phyloP scores from a whole-genome alignment of 140 eudicot genomes.

The Senecio squalidus region DNA sequence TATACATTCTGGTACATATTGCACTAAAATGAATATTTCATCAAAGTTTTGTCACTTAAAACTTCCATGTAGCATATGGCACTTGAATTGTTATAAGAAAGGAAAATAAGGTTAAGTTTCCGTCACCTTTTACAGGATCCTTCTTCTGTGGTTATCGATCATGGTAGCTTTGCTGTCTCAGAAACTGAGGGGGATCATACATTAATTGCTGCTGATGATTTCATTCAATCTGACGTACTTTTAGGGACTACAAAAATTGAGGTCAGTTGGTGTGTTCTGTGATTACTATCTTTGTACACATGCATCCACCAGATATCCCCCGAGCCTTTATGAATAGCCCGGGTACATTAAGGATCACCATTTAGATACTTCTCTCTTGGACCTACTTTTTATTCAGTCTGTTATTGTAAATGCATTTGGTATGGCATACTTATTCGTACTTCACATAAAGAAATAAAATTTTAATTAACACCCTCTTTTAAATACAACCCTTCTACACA shows the following conservation, averaged over 20 bases:
- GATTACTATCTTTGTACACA: not conserved
- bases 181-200: slow-evolving; percentile 81
- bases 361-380: not conserved
- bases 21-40: too few relatives aligned
- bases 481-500: not conserved
- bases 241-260: slow-evolving; percentile 69
- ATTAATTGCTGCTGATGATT: slow-evolving; percentile 75
- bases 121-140: slow-evolving; percentile 43
- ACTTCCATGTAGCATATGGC: too few relatives aligned
- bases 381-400: not conserved
- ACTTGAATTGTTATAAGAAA: not conserved
- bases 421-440: not conserved
- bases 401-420: not conserved
- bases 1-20: too few relatives aligned
- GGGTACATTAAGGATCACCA: not conserved
- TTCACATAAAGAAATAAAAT: not conserved
- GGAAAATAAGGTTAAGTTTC: not conserved
- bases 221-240: slow-evolving; percentile 64
- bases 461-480: not conserved
- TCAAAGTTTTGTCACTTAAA: too few relatives aligned
- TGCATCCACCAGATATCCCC: not conserved
- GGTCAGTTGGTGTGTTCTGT: slow-evolving; percentile 41
- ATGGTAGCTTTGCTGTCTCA: slow-evolving; percentile 76
- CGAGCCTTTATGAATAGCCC: not conserved
- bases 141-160: slow-evolving; percentile 83